A percentile compares a stretch with the other conserved stretches of the same genome.
Evolutionary conservation across 805 yeast species (phyloP).

Genomic region (Kurtzmaniella fragi): DNA sequence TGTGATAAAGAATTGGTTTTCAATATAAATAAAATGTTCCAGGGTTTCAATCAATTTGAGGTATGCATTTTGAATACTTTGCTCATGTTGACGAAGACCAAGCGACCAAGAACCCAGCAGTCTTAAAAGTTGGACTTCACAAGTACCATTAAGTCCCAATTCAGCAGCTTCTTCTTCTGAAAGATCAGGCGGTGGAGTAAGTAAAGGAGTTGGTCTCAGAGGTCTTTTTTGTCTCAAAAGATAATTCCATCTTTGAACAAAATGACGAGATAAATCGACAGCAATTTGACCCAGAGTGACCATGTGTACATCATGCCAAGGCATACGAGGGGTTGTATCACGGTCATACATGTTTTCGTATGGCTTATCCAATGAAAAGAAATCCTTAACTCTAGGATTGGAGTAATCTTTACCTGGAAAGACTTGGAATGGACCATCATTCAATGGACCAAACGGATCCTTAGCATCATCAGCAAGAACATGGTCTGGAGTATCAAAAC

Average conservation of each 20-base stretch:
- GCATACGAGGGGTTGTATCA: slow-evolving; percentile 82
- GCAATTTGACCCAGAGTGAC: slow-evolving; percentile 92
- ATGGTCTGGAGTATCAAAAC: slow-evolving; percentile 96
- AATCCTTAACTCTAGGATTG: slow-evolving; percentile 90
- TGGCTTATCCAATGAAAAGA: slow-evolving; percentile 74
- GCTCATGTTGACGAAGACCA: slow-evolving; percentile 80
- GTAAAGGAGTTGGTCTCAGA: slow-evolving; percentile 84
- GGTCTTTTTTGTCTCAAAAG: slow-evolving; percentile 90
- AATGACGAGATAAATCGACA: slow-evolving; percentile 86
- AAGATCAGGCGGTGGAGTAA: slow-evolving; percentile 89
- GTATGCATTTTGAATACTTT: slow-evolving; percentile 90
- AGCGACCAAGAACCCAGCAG: slow-evolving; percentile 93
- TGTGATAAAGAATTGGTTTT: slow-evolving; percentile 91
- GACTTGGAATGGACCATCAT: slow-evolving; percentile 44
- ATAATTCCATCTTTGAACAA: slow-evolving; percentile 97
- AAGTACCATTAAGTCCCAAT: slow-evolving; percentile 69
- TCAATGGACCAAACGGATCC: slow-evolving; percentile 26
- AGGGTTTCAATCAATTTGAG: slow-evolving; percentile 85
- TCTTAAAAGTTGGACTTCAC: slow-evolving; percentile 86
- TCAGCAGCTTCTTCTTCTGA: slow-evolving; percentile 63
- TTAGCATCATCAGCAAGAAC: slow-evolving; percentile 71
- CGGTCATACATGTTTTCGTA: slow-evolving; percentile 91
- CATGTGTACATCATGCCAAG: slow-evolving; percentile 99
- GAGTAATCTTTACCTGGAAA: slow-evolving; percentile 98
- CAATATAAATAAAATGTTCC: slow-evolving; percentile 89